Evolutionary conservation across 2,329 filamentous ascomycete species (phyloP).

Genomic region (Trichothecium sympodiale): DNA sequence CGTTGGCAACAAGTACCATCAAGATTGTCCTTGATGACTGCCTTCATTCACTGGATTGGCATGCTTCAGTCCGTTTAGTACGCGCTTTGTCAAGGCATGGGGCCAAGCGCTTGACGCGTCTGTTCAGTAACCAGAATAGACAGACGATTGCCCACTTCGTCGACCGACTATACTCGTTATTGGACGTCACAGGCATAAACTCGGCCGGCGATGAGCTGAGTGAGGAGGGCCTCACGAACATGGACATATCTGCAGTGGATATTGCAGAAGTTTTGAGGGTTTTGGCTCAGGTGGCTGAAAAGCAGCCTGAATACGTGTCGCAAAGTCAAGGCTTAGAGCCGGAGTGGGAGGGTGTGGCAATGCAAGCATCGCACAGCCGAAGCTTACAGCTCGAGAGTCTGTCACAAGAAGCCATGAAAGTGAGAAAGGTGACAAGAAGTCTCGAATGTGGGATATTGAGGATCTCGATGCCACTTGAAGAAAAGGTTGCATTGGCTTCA

Average conservation of each 20-base stretch:
- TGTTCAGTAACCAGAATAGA: slow-evolving; percentile 5
- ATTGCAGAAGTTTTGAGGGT: no score
- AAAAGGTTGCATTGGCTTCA: slow-evolving; percentile 18
- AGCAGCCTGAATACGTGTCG: background rate
- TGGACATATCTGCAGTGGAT: no score
- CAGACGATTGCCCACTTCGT: slow-evolving; percentile 14
- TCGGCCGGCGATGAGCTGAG: slow-evolving; percentile 8
- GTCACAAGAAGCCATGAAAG: slow-evolving; percentile 18
- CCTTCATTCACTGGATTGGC: slow-evolving; percentile 29
- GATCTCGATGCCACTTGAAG: slow-evolving; percentile 13
- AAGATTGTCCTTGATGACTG: slow-evolving; percentile 29
- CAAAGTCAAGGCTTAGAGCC: background rate
- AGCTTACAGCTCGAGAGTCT: slow-evolving; percentile 22
- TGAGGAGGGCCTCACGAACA: no score
- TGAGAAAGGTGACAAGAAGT: slow-evolving; percentile 16
- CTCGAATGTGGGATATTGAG: slow-evolving; percentile 24
- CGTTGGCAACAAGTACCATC: slow-evolving; percentile 18
- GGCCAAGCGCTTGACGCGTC: background rate
- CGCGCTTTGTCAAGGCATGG: slow-evolving; percentile 14
- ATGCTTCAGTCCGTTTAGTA: slow-evolving; percentile 18
- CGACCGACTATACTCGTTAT: slow-evolving; percentile 19
- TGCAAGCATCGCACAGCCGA: slow-evolving; percentile 11
- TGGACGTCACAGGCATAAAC: slow-evolving; percentile 24
- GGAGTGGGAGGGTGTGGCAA: background rate
- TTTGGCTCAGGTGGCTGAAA: background rate